A percentile compares a stretch with the other conserved stretches of the same genome.
phyloP scores from a whole-genome alignment of 208 protist species.

The Trypanosoma scelopori region DNA sequence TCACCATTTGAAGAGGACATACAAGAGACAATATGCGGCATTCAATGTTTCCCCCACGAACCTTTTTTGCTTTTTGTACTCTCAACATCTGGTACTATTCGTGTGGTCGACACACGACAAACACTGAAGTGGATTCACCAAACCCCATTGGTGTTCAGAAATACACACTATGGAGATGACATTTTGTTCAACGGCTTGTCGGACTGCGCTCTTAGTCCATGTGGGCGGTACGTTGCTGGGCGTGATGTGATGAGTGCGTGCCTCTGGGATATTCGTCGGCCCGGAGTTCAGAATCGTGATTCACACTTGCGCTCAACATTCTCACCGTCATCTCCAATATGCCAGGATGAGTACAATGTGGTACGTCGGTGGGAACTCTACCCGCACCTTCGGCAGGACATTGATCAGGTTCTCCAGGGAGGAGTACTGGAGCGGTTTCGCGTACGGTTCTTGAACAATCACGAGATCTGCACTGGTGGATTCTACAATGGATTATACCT shows the following conservation, averaged over 20 bases:
- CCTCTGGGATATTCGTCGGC: conserved; percentile 80
- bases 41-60: conserved; percentile 72
- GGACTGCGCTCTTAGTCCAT: conserved; percentile 85
- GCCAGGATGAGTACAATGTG: conserved; percentile 30
- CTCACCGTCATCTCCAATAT: not conserved
- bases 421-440: conserved; percentile 71
- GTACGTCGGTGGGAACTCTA: conserved; percentile 76
- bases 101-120: conserved; percentile 80
- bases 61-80: conserved; percentile 83
- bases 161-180: conserved; percentile 38
- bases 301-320: not conserved
- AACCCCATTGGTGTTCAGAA: conserved; percentile 60
- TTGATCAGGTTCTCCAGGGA: conserved; percentile 70
- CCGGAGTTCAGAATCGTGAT: conserved; percentile 16
- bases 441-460: conserved; percentile 67
- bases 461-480: conserved; percentile 70
- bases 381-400: conserved; percentile 55
- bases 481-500: conserved; percentile 70
- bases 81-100: conserved; percentile 72
- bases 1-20: conserved; percentile 54
- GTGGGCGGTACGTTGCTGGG: conserved; percentile 75
- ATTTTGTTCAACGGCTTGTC: conserved; percentile 64
- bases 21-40: conserved; percentile 57
- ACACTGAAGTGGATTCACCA: conserved; percentile 69
- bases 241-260: conserved; percentile 80